Base-by-base conservation (phyloP, 345 rosid species). In the Cochlearia excelsa region DNA sequence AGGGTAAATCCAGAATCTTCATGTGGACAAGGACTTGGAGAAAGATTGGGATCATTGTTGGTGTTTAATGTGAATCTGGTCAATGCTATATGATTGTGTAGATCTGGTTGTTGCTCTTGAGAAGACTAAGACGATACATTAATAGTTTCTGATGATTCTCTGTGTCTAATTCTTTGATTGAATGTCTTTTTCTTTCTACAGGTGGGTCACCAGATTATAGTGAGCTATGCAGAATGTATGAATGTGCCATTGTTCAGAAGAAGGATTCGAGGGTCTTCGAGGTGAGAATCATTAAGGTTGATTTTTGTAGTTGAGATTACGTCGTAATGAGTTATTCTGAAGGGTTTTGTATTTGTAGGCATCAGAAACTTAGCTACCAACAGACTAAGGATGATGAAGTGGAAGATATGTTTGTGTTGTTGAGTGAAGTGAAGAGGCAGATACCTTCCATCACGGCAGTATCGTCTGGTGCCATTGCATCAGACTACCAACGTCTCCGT, bases 391-490 rank as follows among this genome's bases (percentile, higher is more conserved):
- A 95, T 49, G 97, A 90, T 77, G 95, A 90, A 78, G 97, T 90
- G 31, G 94, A 90, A 72, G 97, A 90, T 75, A 82, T 90, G 95
- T 90, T 80, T 70, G 66, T 84, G 43, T 70, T 93, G 71, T 67
- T 93, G 60, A 79, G 74, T 59, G 94, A 87, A 80, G 95, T 89
- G 35, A 89, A 85, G 74, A 80, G 73, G 57, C 94, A 81, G 75
- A 89, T 93, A 67, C 97, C 97, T 30, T 80, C 86, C 50, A 50
- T 89, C 27, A 64, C 78, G 8, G 97, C 96, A 10, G 95, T 89
- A 50, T 87, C 88, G 44, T 93, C 97, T 26, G 99, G 99, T 73
- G 99, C 97, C 26, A 93, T 93, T 73, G 97, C 97, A 45, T 93
- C 97, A 9, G 95, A 93, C 62, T 93, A 93, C 68, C 99, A 93